These are phyloP conservation scores for Melaleuca quinquenervia DNA, from an alignment of 345 rosid species.

Conservation along the genomic window DNA sequence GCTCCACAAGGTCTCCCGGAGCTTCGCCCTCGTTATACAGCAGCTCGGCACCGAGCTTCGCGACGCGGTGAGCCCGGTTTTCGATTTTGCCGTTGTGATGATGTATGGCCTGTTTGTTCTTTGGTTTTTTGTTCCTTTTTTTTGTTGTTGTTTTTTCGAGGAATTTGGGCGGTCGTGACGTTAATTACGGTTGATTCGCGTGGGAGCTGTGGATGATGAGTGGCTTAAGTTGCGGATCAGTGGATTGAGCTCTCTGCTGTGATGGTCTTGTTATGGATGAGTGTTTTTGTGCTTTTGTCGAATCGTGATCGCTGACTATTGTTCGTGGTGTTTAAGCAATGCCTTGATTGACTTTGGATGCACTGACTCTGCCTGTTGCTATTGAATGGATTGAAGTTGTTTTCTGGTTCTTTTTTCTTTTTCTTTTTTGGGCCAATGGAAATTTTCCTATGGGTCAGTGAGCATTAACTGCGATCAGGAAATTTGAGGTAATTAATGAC, in stretches of 20 bases:
- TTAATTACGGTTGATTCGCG: background rate
- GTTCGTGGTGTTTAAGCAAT: background rate
- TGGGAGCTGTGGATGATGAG: background rate
- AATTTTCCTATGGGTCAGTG: background rate
- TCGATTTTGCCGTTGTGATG: background rate
- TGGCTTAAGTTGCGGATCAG: background rate
- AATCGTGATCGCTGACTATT: background rate
- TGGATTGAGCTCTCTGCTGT: background rate
- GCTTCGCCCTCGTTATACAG: constrained; percentile 78
- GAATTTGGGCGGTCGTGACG: background rate
- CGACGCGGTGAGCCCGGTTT: constrained; percentile 48
- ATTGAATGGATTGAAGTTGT: background rate
- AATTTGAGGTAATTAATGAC: background rate
- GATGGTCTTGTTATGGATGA: background rate
- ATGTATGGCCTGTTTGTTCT: background rate
- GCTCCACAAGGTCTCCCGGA: constrained; percentile 82
- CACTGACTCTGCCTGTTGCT: background rate
- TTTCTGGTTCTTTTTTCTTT: background rate
- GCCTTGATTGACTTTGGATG: background rate
- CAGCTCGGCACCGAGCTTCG: constrained; percentile 73
- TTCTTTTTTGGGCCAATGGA: no score
- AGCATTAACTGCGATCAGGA: background rate
- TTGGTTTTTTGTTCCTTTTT: background rate
- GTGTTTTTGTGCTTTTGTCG: background rate
- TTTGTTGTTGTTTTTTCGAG: background rate